A percentile compares a stretch with the other conserved stretches of the same genome.
Conservation (phyloP, 2,329 filamentous ascomycete genomes). For the Dothistroma pini region DNA sequence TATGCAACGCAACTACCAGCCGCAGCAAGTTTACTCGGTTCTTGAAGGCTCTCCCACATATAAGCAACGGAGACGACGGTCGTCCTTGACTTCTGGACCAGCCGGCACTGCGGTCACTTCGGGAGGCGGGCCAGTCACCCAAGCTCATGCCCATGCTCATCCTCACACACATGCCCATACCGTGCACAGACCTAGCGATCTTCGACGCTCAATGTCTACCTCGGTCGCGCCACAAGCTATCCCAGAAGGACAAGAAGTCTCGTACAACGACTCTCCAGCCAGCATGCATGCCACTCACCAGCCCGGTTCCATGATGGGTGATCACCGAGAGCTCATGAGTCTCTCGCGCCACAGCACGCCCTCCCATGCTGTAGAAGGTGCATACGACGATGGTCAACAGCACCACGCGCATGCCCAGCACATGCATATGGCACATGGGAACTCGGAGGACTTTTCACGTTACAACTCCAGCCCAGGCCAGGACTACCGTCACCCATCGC, state of each 20-base stretch:
- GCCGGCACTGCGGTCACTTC: constrained; percentile 52
- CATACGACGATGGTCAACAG: constrained; percentile 51
- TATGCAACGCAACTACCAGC: constrained; percentile 63
- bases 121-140: constrained; percentile 42
- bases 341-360: constrained; percentile 91
- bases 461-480: constrained; percentile 48
- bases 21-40: constrained; percentile 81
- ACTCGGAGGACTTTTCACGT: constrained; percentile 67
- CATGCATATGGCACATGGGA: constrained; percentile 55
- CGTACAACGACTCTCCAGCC: constrained; percentile 72
- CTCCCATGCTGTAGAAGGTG: constrained; percentile 76
- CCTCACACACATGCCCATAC: constrained; percentile 47
- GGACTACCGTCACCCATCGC: constrained; percentile 44
- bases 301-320: constrained; percentile 53
- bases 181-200: constrained; percentile 78
- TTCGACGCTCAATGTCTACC: constrained; percentile 83
- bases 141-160: constrained; percentile 42
- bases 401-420: constrained; percentile 46
- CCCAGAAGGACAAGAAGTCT: constrained; percentile 56
- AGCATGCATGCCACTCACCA: constrained; percentile 72
- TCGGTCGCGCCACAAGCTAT: constrained; percentile 73
- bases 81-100: constrained; percentile 76
- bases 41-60: constrained; percentile 98
- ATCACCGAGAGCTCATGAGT: constrained; percentile 76
- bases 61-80: constrained; percentile 92